These are phyloP conservation scores for Grifola frondosa DNA, from an alignment of 1,284 basidiomycete species.

Conservation along the genomic window DNA sequence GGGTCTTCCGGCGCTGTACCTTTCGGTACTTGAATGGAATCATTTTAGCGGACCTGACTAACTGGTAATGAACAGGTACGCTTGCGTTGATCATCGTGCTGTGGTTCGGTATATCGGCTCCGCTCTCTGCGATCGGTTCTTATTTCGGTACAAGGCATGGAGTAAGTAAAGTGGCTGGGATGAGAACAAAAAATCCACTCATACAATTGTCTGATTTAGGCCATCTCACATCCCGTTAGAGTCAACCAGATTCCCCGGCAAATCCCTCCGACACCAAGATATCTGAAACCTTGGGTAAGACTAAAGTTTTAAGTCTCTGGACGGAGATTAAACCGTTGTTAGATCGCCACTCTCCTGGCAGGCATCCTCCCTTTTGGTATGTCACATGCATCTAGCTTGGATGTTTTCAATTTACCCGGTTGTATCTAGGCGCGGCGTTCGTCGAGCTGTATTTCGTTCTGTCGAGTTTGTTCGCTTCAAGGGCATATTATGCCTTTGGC, in stretches of 20 bases:
- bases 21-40: constrained; percentile 77
- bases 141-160: constrained; percentile 87
- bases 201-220: constrained; percentile 49
- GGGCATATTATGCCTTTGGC: constrained; percentile 94
- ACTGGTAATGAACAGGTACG: constrained; percentile 69
- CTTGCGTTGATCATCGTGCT: constrained; percentile 86
- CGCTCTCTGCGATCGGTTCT: constrained; percentile 71
- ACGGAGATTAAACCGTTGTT: constrained; percentile 13
- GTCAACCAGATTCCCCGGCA: constrained; percentile 93
- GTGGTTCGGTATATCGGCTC: constrained; percentile 97
- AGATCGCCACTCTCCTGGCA: constrained; percentile 79
- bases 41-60: too few relatives aligned
- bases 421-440: constrained; percentile 77
- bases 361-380: constrained; percentile 91
- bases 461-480: constrained; percentile 90
- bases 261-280: constrained; percentile 84
- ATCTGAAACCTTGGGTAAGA: constrained; percentile 75
- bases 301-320: constrained; percentile 7
- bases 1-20: constrained; percentile 95
- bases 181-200: too few relatives aligned
- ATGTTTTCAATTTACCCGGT: neutral
- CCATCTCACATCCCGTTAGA: constrained; percentile 77
- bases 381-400: constrained; percentile 11
- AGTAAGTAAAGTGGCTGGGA: constrained; percentile 45
- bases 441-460: constrained; percentile 95